Conservation (phyloP, 345 rosid genomes). For the Euphorbia pulcherrima region DNA sequence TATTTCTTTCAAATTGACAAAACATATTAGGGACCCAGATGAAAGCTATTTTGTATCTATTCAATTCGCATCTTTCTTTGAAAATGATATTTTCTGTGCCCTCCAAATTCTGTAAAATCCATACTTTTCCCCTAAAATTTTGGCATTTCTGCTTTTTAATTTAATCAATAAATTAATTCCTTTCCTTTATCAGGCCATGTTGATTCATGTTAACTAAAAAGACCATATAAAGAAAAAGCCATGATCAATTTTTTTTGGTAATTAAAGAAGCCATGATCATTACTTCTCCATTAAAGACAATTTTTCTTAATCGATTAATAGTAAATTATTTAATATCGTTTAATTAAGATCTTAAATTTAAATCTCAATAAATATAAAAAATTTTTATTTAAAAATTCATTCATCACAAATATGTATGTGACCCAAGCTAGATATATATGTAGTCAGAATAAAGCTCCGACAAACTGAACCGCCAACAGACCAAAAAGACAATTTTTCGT, state of each 20-base stretch:
- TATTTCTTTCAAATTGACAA: too few relatives aligned
- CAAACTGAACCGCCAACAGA: too few relatives aligned
- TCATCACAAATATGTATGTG: too few relatives aligned
- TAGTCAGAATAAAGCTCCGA: neutral
- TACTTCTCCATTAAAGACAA: too few relatives aligned
- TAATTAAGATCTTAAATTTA: too few relatives aligned
- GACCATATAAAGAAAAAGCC: conserved; percentile 1
- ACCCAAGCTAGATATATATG: neutral
- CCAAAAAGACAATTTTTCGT: neutral
- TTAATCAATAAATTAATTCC: neutral
- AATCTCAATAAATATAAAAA: too few relatives aligned
- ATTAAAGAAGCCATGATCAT: too few relatives aligned
- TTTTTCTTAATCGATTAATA: too few relatives aligned
- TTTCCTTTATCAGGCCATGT: neutral
- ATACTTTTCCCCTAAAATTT: neutral
- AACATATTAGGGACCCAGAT: neutral
- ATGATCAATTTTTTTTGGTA: too few relatives aligned
- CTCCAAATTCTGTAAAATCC: neutral
- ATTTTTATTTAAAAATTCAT: too few relatives aligned
- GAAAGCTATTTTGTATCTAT: neutral
- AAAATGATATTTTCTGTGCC: neutral
- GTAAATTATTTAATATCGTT: too few relatives aligned
- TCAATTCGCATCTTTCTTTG: neutral
- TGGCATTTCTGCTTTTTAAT: neutral
- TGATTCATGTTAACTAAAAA: neutral